phyloP scores from a whole-genome alignment of 331 rosid species.

The Malus hybrid region DNA sequence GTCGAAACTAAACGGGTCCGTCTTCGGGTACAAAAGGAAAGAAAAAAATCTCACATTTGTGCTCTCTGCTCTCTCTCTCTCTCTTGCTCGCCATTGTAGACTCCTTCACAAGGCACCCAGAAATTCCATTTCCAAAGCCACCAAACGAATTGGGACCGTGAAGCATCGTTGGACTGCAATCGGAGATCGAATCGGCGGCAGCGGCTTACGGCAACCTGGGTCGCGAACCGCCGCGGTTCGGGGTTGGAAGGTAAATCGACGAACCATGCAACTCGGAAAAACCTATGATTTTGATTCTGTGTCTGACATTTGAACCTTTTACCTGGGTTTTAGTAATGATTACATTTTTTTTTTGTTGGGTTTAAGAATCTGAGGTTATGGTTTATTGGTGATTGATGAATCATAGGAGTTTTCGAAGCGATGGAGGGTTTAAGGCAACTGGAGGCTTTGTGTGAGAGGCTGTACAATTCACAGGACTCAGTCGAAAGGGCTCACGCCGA shows the following conservation, averaged over 20 bases:
- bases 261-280: not conserved
- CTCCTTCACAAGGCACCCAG: constrained; percentile 9
- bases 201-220: too few relatives aligned
- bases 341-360: too few relatives aligned
- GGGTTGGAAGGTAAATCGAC: too few relatives aligned
- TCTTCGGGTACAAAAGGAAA: not conserved
- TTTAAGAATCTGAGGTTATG: not conserved
- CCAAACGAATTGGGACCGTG: not conserved
- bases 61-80: not conserved
- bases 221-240: too few relatives aligned
- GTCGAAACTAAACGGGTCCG: not conserved
- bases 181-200: too few relatives aligned
- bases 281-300: not conserved
- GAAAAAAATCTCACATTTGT: not conserved
- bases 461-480: constrained; percentile 87
- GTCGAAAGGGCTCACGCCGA: constrained; percentile 92
- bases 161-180: too few relatives aligned
- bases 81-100: constrained; percentile 3
- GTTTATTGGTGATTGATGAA: not conserved
- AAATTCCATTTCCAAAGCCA: not conserved
- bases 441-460: constrained; percentile 89
- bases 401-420: constrained; percentile 3
- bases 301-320: not conserved
- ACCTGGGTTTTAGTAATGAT: too few relatives aligned
- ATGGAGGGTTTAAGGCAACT: constrained; percentile 90